Conservation (phyloP, 208 protist genomes). For the Phytomonas sp. region DNA sequence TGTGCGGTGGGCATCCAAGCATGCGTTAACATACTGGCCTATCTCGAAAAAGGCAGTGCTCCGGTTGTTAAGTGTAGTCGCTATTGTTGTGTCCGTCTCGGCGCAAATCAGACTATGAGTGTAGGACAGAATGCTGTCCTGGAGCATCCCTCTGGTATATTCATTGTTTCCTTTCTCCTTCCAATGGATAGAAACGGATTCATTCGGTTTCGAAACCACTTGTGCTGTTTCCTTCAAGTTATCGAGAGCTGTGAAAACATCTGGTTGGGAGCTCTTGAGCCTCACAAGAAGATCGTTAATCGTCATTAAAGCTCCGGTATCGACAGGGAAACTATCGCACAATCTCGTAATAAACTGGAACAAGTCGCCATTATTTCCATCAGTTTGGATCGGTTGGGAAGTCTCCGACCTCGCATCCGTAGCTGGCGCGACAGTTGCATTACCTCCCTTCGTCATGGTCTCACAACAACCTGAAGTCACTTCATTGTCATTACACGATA, state of each 20-base stretch:
- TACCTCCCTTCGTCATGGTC: neutral
- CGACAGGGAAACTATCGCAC: constrained; percentile 18
- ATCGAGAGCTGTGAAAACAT: constrained; percentile 30
- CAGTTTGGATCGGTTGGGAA: neutral
- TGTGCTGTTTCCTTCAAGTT: constrained; percentile 22
- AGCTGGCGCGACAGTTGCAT: neutral
- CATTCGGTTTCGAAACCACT: constrained; percentile 30
- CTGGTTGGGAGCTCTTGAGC: constrained; percentile 21
- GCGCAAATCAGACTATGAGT: constrained; percentile 73
- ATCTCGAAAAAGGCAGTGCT: constrained; percentile 58
- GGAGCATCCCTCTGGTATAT: constrained; percentile 30
- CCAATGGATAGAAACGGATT: constrained; percentile 55
- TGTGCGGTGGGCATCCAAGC: constrained; percentile 53
- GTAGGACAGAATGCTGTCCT: constrained; percentile 53
- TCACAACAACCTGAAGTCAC: neutral
- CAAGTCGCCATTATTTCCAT: constrained; percentile 50
- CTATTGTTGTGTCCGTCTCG: constrained; percentile 45
- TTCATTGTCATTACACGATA: neutral
- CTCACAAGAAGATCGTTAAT: constrained; percentile 34
- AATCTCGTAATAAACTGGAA: constrained; percentile 26
- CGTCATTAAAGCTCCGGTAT: constrained; percentile 30
- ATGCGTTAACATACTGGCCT: constrained; percentile 42
- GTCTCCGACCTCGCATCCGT: neutral
- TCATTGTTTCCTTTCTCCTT: constrained; percentile 71
- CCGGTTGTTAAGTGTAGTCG: constrained; percentile 66